Evolutionary conservation across 2,329 filamentous ascomycete species (phyloP), one percentile per base, ranked within the genome.

Genomic region (Aphanoascus verrucosus): DNA sequence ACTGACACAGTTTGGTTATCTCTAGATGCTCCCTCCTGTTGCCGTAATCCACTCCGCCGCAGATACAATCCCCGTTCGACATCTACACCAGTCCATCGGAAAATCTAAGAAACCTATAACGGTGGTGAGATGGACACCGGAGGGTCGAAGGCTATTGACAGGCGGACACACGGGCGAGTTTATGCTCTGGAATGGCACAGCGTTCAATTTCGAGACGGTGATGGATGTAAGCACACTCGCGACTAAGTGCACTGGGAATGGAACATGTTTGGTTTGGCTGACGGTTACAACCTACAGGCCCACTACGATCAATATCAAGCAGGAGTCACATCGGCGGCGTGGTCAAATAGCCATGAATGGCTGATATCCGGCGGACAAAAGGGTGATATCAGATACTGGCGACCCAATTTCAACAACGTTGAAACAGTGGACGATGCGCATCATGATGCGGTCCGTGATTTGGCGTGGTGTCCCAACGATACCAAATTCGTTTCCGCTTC

Each of bases 121-220:
- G 59, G 88, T 97, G 7, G 91, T 98, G 40, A 82, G 88, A 68
- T 98, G 93, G 93, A 98, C 94, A 14, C 93, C 93, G 5, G 93
- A 98, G 69, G 93, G 93, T 28, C 84, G 93, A 57, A 79, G 93
- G 60, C 74, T 98, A 54, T 77, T 98, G 66, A 97, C 93, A 0
- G 93, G 89, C 19, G 94, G 90, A 0, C 94, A 89, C 60, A 97
- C 91, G 67, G 93, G 93, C 64, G 93, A 98, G 68, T 98, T 98
- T 64, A 98, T 94, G 38, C 72, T 98, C 2, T 98, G 93, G 93
- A 98, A 98, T 67, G 93, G 93, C 58, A 97, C 91, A 42, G 91
- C 89, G 20, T 98, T 98, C 79, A 97, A 98, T 69, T 98, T 98
- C 63, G 93, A 98, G 73, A 97, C 93, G 2, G 96, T 98, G 28